Evolutionary conservation across 345 rosid genomes (phyloP).

Genomic region (Acer saccharum): DNA sequence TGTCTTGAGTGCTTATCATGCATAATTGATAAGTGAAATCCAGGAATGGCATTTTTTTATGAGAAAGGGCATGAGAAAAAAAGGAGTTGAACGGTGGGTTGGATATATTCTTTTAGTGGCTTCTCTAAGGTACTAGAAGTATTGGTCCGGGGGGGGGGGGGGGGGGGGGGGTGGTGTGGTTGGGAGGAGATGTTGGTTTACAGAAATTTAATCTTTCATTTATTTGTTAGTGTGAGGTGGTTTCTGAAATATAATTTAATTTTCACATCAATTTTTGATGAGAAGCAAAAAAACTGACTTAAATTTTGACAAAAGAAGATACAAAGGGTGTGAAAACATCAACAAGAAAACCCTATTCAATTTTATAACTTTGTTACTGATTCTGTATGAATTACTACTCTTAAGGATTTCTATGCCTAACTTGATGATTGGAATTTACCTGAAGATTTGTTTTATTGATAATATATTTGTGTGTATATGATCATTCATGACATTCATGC

Average conservation of each 20-base stretch:
- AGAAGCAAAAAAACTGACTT: neutral
- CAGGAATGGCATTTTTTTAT: neutral
- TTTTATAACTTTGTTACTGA: neutral
- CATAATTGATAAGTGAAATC: conserved; percentile 5
- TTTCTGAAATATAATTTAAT: neutral
- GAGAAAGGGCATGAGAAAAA: neutral
- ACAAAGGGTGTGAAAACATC: neutral
- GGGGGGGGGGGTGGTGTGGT: too few relatives aligned
- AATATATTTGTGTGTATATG: neutral
- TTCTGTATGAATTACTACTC: neutral
- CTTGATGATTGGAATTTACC: neutral
- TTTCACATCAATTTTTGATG: neutral
- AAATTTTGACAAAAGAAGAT: neutral
- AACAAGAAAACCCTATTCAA: neutral
- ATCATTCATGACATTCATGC: neutral
- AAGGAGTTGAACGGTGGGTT: neutral
- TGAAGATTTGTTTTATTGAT: neutral
- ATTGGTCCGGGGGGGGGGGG: too few relatives aligned
- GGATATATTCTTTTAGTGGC: neutral
- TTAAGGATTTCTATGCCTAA: neutral
- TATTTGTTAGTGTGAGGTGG: neutral
- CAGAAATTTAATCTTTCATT: neutral
- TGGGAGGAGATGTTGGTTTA: too few relatives aligned
- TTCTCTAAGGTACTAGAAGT: neutral
- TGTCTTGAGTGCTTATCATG: neutral